These are phyloP conservation scores for Centella asiatica DNA, from an alignment of 129 eudicot species.

Conservation along the genomic window DNA sequence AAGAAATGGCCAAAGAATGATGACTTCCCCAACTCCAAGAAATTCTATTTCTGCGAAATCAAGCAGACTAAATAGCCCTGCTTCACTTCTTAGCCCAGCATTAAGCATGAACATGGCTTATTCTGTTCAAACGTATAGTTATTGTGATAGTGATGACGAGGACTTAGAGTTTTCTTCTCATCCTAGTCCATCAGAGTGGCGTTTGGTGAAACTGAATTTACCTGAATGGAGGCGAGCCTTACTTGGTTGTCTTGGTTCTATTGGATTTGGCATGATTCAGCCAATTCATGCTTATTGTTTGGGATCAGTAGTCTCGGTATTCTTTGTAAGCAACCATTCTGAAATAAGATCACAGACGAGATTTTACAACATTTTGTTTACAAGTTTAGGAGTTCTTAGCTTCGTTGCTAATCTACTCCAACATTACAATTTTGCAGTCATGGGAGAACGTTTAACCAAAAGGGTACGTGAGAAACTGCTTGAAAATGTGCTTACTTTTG, in stretches of 20 bases:
- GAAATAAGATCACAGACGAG: slow-evolving; percentile 38
- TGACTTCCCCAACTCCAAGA: slow-evolving; percentile 16
- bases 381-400: slow-evolving; percentile 38
- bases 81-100: slow-evolving; percentile 47
- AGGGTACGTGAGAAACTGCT: slow-evolving; percentile 57
- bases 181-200: slow-evolving; percentile 45
- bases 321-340: slow-evolving; percentile 30
- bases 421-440: slow-evolving; percentile 67
- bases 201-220: slow-evolving; percentile 51
- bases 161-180: slow-evolving; percentile 1
- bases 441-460: slow-evolving; percentile 72
- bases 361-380: slow-evolving; percentile 41
- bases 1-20: slow-evolving; percentile 7
- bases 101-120: slow-evolving; percentile 31
- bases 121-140: slow-evolving; percentile 33
- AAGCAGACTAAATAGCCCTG: slow-evolving; percentile 48
- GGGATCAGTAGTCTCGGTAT: slow-evolving; percentile 63
- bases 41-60: slow-evolving; percentile 34
- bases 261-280: slow-evolving; percentile 43
- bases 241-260: slow-evolving; percentile 67
- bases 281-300: slow-evolving; percentile 59
- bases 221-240: slow-evolving; percentile 74
- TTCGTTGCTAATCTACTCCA: slow-evolving; percentile 63
- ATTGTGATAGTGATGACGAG: slow-evolving; percentile 34
- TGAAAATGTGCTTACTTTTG: slow-evolving; percentile 53